A percentile compares a stretch with the other conserved stretches of the same genome.
These are phyloP conservation scores for Conticribra guillardii DNA, from an alignment of 108 stramenopile species.

Conservation along the genomic window DNA sequence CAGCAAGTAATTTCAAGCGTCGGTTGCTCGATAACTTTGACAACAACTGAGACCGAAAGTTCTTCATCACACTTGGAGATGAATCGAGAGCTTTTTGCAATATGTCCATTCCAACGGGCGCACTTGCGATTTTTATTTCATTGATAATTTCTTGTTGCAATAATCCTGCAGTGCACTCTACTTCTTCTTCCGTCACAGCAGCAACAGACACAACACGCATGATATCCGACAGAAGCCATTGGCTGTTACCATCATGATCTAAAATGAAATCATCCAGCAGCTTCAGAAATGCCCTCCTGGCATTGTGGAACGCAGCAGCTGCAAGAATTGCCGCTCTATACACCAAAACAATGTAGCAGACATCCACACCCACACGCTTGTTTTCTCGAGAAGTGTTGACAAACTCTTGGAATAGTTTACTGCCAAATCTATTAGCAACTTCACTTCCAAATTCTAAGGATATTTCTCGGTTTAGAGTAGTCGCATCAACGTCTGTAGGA, in stretches of 20 bases:
- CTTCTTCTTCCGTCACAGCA: constrained; percentile 16
- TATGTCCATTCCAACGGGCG: not conserved
- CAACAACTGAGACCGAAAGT: constrained; percentile 26
- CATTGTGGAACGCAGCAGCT: constrained; percentile 18
- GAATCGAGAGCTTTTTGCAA: constrained; percentile 13
- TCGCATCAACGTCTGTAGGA: constrained; percentile 5
- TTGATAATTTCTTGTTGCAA: constrained; percentile 8
- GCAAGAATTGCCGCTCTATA: constrained; percentile 25
- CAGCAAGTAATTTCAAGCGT: constrained; percentile 19
- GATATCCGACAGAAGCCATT: constrained; percentile 9
- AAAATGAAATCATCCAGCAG: constrained; percentile 20
- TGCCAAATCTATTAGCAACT: constrained; percentile 12
- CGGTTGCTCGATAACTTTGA: constrained; percentile 9
- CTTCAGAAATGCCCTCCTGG: constrained; percentile 20
- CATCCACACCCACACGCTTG: constrained; percentile 13
- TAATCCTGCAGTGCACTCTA: constrained; percentile 11
- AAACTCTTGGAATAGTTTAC: constrained; percentile 20
- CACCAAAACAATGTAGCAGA: constrained; percentile 16
- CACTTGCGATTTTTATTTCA: not conserved
- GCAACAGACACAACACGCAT: constrained; percentile 29
- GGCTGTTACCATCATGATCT: not conserved
- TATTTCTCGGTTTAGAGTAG: constrained; percentile 12
- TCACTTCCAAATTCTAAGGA: constrained; percentile 19
- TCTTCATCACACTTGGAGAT: constrained; percentile 3
- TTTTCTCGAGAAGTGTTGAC: not conserved